Evolutionary conservation across 2,329 filamentous ascomycete species (phyloP).

Genomic region (Aspergillus ochraceus): DNA sequence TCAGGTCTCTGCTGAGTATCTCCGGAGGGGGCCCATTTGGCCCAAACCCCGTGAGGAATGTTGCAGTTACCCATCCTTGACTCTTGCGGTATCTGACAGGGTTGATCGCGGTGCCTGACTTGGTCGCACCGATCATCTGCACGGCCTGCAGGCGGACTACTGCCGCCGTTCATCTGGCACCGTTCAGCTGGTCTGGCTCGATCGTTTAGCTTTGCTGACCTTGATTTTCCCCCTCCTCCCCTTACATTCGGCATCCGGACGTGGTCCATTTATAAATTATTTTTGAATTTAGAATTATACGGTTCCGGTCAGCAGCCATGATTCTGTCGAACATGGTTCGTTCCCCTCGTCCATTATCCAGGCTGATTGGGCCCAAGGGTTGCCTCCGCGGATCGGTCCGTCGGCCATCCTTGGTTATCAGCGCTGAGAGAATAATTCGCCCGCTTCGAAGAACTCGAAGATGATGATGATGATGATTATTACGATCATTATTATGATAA

Average conservation of each 20-base stretch:
- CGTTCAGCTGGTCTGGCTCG: background rate
- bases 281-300: background rate
- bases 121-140: constrained; percentile 2
- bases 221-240: no score
- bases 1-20: background rate
- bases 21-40: no score
- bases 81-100: background rate
- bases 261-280: background rate
- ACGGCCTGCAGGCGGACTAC: background rate
- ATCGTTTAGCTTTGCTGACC: no score
- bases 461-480: background rate
- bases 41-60: background rate
- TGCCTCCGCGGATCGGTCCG: constrained; percentile 4
- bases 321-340: background rate
- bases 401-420: background rate
- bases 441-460: no score
- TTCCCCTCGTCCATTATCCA: background rate
- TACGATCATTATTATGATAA: background rate
- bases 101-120: background rate
- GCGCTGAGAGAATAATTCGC: background rate
- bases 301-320: background rate
- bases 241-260: no score
- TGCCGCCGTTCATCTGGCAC: background rate
- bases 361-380: background rate
- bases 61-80: background rate